Conservation (phyloP, 2,329 filamentous ascomycete genomes). For the Fusarium buxicola region DNA sequence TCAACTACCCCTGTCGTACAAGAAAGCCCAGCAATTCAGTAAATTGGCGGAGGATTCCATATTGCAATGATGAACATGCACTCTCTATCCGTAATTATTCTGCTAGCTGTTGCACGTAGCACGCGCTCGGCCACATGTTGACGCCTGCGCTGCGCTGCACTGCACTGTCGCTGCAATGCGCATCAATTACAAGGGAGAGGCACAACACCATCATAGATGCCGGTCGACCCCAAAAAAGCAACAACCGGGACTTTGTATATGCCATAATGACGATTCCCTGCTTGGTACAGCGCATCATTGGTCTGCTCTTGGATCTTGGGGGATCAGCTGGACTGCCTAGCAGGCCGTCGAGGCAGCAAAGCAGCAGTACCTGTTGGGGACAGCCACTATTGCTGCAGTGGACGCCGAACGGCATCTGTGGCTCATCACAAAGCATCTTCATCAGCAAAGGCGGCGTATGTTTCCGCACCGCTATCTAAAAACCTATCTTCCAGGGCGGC, state of each 20-base stretch:
- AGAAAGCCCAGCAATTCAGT: conserved; percentile 32
- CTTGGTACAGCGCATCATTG: conserved; percentile 25
- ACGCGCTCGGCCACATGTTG: conserved; percentile 30
- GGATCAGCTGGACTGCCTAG: conserved; percentile 35
- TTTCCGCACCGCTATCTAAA: conserved; percentile 9
- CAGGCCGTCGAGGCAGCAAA: conserved; percentile 32
- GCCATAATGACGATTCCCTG: conserved; percentile 33
- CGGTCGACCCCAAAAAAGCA: conserved; percentile 30
- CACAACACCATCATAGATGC: conserved; percentile 17
- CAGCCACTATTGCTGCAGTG: conserved; percentile 14
- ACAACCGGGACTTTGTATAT: conserved; percentile 28
- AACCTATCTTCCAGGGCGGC: not conserved
- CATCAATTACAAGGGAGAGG: conserved; percentile 16
- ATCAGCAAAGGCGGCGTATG: conserved; percentile 7
- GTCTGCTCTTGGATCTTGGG: conserved; percentile 25
- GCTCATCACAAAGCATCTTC: conserved; percentile 4
- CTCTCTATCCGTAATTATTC: too few relatives aligned
- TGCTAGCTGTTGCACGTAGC: not conserved
- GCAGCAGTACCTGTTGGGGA: conserved; percentile 13
- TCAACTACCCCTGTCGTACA: conserved; percentile 33
- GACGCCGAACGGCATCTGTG: not conserved
- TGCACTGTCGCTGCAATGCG: conserved; percentile 16
- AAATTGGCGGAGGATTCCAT: conserved; percentile 26
- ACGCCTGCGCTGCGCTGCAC: not conserved
- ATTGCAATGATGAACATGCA: conserved; percentile 28